Evolutionary conservation across 1,284 basidiomycete genomes (phyloP), one percentile per base, ranked within the genome.

Genomic region (Neolentinus lepideus): DNA sequence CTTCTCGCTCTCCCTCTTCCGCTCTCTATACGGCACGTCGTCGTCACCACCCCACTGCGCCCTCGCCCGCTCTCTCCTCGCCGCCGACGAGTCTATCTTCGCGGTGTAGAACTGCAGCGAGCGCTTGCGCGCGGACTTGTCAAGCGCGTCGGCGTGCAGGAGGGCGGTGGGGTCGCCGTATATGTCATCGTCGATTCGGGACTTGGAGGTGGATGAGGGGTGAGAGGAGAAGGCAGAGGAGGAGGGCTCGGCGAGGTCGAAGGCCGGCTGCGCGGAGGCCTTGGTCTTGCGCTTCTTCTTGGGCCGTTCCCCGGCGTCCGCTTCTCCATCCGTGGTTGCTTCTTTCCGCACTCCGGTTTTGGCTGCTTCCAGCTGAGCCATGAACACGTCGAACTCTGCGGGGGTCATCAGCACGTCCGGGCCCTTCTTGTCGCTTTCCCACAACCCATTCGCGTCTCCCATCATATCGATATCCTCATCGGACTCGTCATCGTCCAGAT

Each of bases 71-170:
- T 85, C 83, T 52, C 90, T 76, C 52, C 88, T 76, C 11, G 86
- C 83, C 57, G 81, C 79, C 12, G 86, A 75, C 61, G 83, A 85
- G 68, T 92, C 91, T 59, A 92, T 89, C 64, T 84, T 85, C 50
- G 90, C 83, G 0, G 88, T 88, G 65, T 96, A 85, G 84, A 98
- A 98, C 29, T 88, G 85, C 22, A 98, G 78, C 9, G 89, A 80
- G 66, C 85, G 84, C 61, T 85, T 88, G 56, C 88, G 83, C 4
- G 85, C 84, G 36, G 75, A 80, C 69, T 97, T 97, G 72, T 97
- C 94, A 10, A 77, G 79, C 3, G 83, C 79, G 63, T 97, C 95
- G 14, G 82, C 80, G 24, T 79, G 71, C 55, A 82, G 77, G 19
- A 98, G 79, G 11, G 80, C 69, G 1, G 80, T 83, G 9, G 83